Base-by-base conservation (phyloP, 2,329 filamentous ascomycete species). In the Rhynchosporium agropyri region DNA sequence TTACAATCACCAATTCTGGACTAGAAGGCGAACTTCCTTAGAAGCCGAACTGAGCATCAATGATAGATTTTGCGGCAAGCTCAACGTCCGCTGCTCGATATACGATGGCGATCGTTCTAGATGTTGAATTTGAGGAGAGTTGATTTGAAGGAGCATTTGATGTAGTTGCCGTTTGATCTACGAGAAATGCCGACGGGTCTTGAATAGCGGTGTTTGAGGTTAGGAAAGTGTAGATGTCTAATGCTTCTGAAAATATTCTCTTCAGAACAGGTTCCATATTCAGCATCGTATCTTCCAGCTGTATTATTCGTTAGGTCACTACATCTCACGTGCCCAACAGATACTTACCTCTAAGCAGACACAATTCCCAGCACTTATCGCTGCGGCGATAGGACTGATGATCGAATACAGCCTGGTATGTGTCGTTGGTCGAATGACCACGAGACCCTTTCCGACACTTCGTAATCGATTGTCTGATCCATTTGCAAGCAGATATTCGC, bases 1-100 rank as follows among this genome's bases (percentile, higher is more conserved):
- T 87, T n/a, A 89, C 85, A 0, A 88, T 74, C 0, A 89, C 81
- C 0, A 87, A 36, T 68, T 89, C 85, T 0, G 86, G 86, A 0
- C 84, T 82, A 69, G 88, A 88, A 0, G 84, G 79, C 0, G 85
- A 87, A 2, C 74, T 77, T 2, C 85, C 85, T 1, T 81, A 77
- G 36, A 86, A 83, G 13, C 75, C 74, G 67, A 87, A 83, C 2
- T 84, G 77, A 1, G 85, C 83, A 0, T 75, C 76, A 0, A 83
- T 79, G 0, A 89, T 75, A 2, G 79, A 77, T 61, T 78, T 74
- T 0, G 86, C 86, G 0, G 86, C 84, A 2, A 74, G 69, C 5
- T 77, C 71, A 1, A 88, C 65, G 65, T 87, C 77, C 10, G 83
- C 84, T 2, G 82, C 84, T 26, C 86, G 79, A 69, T 89, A 86